Evolutionary conservation across 2,329 filamentous ascomycete genomes (phyloP).

Genomic region (Botrytis galanthina): DNA sequence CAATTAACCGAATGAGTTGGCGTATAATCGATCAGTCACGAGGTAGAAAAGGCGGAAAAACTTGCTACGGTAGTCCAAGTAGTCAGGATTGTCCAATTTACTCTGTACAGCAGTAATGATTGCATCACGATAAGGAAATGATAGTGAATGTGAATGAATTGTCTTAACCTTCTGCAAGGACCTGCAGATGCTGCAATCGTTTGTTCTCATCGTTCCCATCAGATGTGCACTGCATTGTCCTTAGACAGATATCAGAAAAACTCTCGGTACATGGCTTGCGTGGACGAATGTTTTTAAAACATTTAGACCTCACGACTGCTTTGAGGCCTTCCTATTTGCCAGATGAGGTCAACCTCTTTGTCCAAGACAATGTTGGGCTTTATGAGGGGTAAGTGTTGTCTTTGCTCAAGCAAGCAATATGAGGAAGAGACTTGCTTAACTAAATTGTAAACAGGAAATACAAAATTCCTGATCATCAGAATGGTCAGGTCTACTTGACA

Average conservation of each 20-base stretch:
- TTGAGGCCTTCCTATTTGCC: conserved; percentile 87
- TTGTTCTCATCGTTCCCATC: background rate
- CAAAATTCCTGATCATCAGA: conserved; percentile 91
- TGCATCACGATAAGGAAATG: background rate
- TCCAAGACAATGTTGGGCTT: conserved; percentile 94
- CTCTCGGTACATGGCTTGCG: conserved; percentile 43
- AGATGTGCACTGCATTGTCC: conserved; percentile 9
- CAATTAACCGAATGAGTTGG: conserved; percentile 15
- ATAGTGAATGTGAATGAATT: background rate
- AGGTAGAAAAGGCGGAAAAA: background rate
- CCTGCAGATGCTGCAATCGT: background rate
- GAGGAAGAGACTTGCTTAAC: background rate
- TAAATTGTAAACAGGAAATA: conserved; percentile 63
- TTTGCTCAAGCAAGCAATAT: background rate
- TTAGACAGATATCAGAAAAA: conserved; percentile 9
- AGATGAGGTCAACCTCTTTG: conserved; percentile 92
- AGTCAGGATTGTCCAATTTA: background rate
- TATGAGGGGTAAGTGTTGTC: conserved; percentile 83
- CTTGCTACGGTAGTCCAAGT: background rate
- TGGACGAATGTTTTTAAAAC: conserved; percentile 95
- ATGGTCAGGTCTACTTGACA: conserved; percentile 94
- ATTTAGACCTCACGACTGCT: conserved; percentile 92
- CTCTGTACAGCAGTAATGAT: background rate
- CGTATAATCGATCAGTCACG: background rate
- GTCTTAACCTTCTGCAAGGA: background rate